These are phyloP conservation scores for Lactarius akahatsu DNA, from an alignment of 768 basidiomycete genomes.

Conservation along the genomic window DNA sequence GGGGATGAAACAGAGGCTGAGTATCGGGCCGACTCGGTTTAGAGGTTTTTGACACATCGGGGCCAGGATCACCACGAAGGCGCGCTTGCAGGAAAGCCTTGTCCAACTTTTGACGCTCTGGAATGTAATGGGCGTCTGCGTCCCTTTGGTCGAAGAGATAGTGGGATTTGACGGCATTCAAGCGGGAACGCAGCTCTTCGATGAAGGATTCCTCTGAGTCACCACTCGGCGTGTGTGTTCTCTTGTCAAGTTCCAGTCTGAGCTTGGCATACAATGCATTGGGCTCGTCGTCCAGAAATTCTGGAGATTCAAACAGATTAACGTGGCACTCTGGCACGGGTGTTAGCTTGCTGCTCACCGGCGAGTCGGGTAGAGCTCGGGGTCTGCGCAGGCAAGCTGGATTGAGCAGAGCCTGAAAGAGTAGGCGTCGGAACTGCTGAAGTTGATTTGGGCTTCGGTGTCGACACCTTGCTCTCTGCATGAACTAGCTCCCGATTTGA, in stretches of 20 bases:
- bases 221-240: conserved; percentile 34
- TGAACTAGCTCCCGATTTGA: conserved; percentile 1
- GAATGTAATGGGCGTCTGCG: conserved; percentile 56
- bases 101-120: conserved; percentile 53
- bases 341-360: neutral
- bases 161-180: conserved; percentile 50
- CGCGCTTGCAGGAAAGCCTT: conserved; percentile 44
- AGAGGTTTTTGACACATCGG: neutral
- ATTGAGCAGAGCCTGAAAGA: conserved; percentile 4
- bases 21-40: neutral
- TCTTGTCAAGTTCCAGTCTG: conserved; percentile 54
- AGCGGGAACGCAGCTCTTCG: conserved; percentile 44
- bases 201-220: conserved; percentile 35
- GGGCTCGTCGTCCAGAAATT: conserved; percentile 42
- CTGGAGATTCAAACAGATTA: neutral
- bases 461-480: conserved; percentile 13
- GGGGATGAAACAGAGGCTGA: conserved; percentile 13
- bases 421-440: neutral
- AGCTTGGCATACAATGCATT: conserved; percentile 61
- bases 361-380: conserved; percentile 1
- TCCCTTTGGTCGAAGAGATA: conserved; percentile 73
- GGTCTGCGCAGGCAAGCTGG: neutral
- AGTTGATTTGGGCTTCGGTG: conserved; percentile 4
- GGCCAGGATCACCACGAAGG: conserved; percentile 36
- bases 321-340: neutral